Base-by-base conservation (phyloP, 108 stramenopile species). In the Nitzschia sp. region DNA sequence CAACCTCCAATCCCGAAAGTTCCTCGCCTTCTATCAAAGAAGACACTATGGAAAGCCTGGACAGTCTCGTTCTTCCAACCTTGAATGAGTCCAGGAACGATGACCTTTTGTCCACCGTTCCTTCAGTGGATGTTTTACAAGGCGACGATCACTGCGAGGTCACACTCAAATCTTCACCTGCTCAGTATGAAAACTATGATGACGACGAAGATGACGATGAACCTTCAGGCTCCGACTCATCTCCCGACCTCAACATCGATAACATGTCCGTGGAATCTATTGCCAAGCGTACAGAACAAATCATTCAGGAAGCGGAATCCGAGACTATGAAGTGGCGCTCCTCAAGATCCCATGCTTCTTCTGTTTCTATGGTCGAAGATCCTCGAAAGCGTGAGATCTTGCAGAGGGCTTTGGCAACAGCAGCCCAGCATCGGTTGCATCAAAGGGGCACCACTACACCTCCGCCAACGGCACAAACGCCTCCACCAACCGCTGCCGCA, bases 321-420 rank as follows among this genome's bases (percentile, higher is more conserved):
- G 41, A 51, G 14, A 20, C 69, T 15, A 44, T 62, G 43, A 43
- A 46, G 21, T 46, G 43, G 41, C 37, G 22, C 8, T 21, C 22
- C 7, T 17, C 14, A 7, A 22, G 53, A 24, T 15, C 11, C 38
- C 12, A 34, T 10, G 11, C 17, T 29, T 43, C 39, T 5, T 15
- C 38, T 25, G 11, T 37, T 8, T 66, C 43, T 7, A 53, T n/a
- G 22, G 37, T 22, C n/a, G 56, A 57, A 29, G 54, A 17, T 41
- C 56, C 25, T n/a, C n/a, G 61, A 6, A 11, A 42, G 20, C 61
- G 61, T 50, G 56, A 56, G 46, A 43, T 72, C 8, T 17, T 64
- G 38, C 41, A 39, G 19, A 22, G 57, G 51, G 71, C 71, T 43
- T 38, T 62, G 42, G 21, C 43, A 37, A 41, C 50, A 25, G 59